These are phyloP conservation scores for Vitis hybrid DNA, from an alignment of 177 flowering plant species.

Conservation along the genomic window DNA sequence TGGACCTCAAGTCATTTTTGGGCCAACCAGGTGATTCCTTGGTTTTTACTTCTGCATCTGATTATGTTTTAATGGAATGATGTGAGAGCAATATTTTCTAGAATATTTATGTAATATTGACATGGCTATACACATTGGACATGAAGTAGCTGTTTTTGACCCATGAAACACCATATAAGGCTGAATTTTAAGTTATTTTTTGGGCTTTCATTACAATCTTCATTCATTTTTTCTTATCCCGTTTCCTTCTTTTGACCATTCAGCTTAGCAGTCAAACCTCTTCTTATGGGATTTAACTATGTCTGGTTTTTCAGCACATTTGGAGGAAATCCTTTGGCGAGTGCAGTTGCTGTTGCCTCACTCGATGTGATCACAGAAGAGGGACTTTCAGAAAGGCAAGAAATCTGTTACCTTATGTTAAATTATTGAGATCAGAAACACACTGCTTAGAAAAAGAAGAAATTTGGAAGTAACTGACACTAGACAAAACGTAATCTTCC, in stretches of 20 bases:
- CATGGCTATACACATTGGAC: not conserved
- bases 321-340: slow-evolving; percentile 96
- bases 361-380: slow-evolving; percentile 84
- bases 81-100: not conserved
- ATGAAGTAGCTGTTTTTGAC: not conserved
- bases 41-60: not conserved
- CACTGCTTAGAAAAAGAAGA: not conserved
- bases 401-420: not conserved
- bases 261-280: not conserved
- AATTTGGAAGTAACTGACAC: not conserved
- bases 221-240: not conserved
- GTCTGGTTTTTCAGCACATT: slow-evolving; percentile 63
- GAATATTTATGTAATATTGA: not conserved
- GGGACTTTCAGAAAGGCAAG: slow-evolving; percentile 81
- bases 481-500: not conserved
- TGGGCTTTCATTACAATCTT: not conserved
- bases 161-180: not conserved
- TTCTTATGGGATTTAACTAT: slow-evolving; percentile 3
- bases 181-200: not conserved
- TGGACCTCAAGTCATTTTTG: too few relatives aligned
- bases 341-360: slow-evolving; percentile 89
- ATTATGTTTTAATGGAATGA: not conserved
- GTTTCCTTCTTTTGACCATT: not conserved
- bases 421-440: not conserved
- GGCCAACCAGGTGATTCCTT: not conserved